A percentile compares a stretch with the other conserved stretches of the same genome.
phyloP scores from a whole-genome alignment of 1,284 basidiomycete genomes.

The Laetiporus sulphureus region DNA sequence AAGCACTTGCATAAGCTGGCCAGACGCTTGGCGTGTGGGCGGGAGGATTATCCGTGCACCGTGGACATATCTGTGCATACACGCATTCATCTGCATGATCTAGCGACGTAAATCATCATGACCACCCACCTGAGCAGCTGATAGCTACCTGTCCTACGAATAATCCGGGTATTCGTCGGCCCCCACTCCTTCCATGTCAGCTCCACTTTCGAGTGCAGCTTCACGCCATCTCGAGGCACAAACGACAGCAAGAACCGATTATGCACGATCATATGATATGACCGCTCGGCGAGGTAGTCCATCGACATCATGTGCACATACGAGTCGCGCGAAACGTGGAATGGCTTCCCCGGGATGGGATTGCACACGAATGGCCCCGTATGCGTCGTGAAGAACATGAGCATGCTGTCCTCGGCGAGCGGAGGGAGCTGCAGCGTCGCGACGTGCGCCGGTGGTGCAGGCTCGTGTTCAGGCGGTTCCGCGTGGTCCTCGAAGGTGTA shows the following conservation, averaged over 20 bases:
- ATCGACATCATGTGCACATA: constrained; percentile 40
- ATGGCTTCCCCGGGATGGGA: constrained; percentile 26
- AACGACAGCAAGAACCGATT: constrained; percentile 29
- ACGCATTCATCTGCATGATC: too few species aligned
- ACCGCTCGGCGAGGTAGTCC: constrained; percentile 23
- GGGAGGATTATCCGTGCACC: constrained; percentile 33
- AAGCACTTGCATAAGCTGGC: constrained; percentile 12
- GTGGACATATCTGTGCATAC: constrained; percentile 41
- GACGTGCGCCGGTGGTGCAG: constrained; percentile 13
- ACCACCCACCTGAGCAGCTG: constrained; percentile 19
- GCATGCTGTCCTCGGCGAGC: constrained; percentile 4
- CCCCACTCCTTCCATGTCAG: constrained; percentile 53
- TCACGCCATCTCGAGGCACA: constrained; percentile 11
- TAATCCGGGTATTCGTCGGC: constrained; percentile 29
- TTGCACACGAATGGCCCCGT: constrained; percentile 32
- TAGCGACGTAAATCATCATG: too few species aligned
- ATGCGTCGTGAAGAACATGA: constrained; percentile 20
- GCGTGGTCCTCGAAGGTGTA: constrained; percentile 31
- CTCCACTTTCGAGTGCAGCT: too few species aligned
- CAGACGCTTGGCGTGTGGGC: too few species aligned
- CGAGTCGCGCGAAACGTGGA: constrained; percentile 30
- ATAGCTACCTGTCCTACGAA: constrained; percentile 27
- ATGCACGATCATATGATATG: constrained; percentile 31
- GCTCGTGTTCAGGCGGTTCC: constrained; percentile 2
- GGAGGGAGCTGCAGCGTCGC: constrained; percentile 8